Evolutionary conservation across 2,329 filamentous ascomycete species (phyloP).

Genomic region (Dactylonectria macrodidyma): DNA sequence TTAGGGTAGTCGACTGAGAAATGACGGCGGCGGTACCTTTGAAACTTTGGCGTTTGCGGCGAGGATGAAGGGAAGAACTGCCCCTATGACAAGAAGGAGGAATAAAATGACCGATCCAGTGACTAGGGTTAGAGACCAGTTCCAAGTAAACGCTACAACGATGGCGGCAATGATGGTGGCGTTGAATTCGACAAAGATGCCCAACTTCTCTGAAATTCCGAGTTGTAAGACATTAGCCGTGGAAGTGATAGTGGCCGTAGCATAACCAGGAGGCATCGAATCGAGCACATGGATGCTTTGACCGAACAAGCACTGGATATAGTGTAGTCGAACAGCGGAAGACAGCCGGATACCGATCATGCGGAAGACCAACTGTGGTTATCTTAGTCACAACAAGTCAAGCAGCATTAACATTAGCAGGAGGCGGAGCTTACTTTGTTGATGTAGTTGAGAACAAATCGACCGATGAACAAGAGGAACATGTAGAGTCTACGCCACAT

Average conservation of each 20-base stretch:
- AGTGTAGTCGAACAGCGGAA: constrained; percentile 74
- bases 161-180: constrained; percentile 68
- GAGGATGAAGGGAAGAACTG: constrained; percentile 69
- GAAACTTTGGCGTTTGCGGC: constrained; percentile 63
- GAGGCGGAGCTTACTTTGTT: constrained; percentile 59
- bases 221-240: constrained; percentile 76
- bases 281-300: constrained; percentile 80
- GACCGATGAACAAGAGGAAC: constrained; percentile 78
- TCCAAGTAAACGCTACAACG: constrained; percentile 69
- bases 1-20: not conserved
- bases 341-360: constrained; percentile 75
- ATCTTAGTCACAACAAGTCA: not conserved
- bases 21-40: constrained; percentile 48
- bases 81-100: constrained; percentile 63
- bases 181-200: constrained; percentile 69
- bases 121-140: constrained; percentile 73
- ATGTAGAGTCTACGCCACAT: constrained; percentile 70
- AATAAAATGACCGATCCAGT: constrained; percentile 71
- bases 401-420: not conserved
- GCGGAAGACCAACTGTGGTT: constrained; percentile 68
- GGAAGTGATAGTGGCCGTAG: constrained; percentile 74
- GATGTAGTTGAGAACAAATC: constrained; percentile 75
- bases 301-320: constrained; percentile 73
- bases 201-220: constrained; percentile 76
- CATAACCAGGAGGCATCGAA: constrained; percentile 73